Percentiles rank a stretch among this genome's conserved stretches.
phyloP scores from a whole-genome alignment of 2,329 filamentous ascomycete species.

The Fusarium fujikuroi region DNA sequence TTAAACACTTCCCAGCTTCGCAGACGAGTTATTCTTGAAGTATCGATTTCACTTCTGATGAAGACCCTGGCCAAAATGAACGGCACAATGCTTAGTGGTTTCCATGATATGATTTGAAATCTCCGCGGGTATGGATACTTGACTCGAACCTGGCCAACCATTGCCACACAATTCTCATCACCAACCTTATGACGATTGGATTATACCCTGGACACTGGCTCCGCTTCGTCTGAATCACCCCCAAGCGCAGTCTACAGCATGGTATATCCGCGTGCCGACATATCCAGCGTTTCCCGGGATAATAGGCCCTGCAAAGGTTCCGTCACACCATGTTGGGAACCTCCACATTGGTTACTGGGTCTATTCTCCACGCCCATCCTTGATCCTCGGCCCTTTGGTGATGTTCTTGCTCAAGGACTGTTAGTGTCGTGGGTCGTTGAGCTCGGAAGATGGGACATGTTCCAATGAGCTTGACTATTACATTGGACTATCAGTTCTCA shows the following conservation, averaged over 20 bases:
- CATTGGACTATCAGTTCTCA: slow-evolving; percentile 12
- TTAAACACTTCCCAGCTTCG: neutral
- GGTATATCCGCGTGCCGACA: slow-evolving; percentile 33
- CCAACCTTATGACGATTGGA: slow-evolving; percentile 25
- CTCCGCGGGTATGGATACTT: neutral
- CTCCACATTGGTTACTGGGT: slow-evolving; percentile 16
- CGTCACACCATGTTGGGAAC: slow-evolving; percentile 22
- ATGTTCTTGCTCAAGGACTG: slow-evolving; percentile 20
- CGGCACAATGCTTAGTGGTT: neutral
- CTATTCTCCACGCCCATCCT: slow-evolving; percentile 13
- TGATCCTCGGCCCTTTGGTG: slow-evolving; percentile 25
- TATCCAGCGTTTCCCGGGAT: slow-evolving; percentile 28
- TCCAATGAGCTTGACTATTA: neutral
- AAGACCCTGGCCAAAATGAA: neutral
- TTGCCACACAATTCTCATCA: slow-evolving; percentile 27
- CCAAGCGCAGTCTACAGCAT: slow-evolving; percentile 6
- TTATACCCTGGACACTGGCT: slow-evolving; percentile 11
- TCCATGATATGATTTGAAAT: slow-evolving; percentile 12
- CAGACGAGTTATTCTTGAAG: neutral
- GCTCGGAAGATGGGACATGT: slow-evolving; percentile 13
- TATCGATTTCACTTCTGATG: neutral
- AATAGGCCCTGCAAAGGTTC: slow-evolving; percentile 13
- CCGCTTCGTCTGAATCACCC: slow-evolving; percentile 19
- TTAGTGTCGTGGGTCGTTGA: slow-evolving; percentile 32
- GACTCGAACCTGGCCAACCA: slow-evolving; percentile 14